These are phyloP conservation scores for Phytophthora pinifolia DNA, from an alignment of 352 stramenopile species.

Conservation along the genomic window DNA sequence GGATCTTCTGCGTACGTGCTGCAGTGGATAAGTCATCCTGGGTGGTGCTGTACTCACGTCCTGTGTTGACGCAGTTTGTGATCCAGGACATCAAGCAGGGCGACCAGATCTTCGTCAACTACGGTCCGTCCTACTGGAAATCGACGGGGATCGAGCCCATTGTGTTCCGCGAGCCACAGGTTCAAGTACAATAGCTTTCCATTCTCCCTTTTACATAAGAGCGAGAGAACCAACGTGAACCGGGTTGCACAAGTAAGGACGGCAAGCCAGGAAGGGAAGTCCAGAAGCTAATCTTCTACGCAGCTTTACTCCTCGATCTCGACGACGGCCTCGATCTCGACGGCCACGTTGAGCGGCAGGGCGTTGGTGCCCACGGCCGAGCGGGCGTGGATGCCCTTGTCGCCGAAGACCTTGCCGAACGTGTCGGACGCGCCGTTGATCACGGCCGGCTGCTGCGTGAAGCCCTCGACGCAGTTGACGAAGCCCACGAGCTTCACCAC, in stretches of 20 bases:
- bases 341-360: constrained; percentile 95
- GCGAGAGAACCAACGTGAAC: constrained; percentile 17
- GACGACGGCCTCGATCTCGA: constrained; percentile 97
- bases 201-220: constrained; percentile 26
- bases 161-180: constrained; percentile 27
- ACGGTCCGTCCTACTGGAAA: constrained; percentile 71
- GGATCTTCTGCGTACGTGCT: constrained; percentile 70
- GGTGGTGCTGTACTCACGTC: not conserved
- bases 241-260: constrained; percentile 3
- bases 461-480: constrained; percentile 94
- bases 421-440: constrained; percentile 97
- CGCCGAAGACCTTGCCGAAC: constrained; percentile 89
- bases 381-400: constrained; percentile 90
- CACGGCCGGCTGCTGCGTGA: constrained; percentile 90
- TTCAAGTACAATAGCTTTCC: constrained; percentile 20
- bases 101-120: constrained; percentile 80
- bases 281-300: not conserved
- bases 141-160: constrained; percentile 54
- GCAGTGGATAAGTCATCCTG: not conserved
- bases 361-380: constrained; percentile 97
- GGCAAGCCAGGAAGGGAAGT: not conserved
- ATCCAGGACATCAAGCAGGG: constrained; percentile 40
- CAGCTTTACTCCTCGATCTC: constrained; percentile 86
- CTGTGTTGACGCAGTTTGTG: constrained; percentile 47
- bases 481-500: constrained; percentile 97